Evolutionary conservation across 2,329 filamentous ascomycete genomes (phyloP).

Genomic region (Fusarium tupiense): DNA sequence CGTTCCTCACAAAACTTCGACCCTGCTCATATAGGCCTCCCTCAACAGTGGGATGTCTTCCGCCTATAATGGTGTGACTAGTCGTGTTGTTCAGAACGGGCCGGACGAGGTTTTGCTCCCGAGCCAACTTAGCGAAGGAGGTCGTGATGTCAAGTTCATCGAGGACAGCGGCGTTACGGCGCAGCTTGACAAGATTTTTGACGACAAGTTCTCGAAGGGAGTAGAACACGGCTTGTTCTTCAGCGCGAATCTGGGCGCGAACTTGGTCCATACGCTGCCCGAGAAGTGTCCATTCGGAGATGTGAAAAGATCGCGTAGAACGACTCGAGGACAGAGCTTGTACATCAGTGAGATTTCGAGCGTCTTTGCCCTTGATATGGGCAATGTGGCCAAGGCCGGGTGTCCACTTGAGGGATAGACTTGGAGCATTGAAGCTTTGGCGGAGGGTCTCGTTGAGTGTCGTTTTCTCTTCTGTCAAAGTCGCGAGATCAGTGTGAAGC

Average conservation of each 20-base stretch:
- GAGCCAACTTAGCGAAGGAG: conserved; percentile 82
- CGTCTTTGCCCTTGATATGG: conserved; percentile 86
- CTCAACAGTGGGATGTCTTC: conserved; percentile 93
- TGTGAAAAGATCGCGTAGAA: conserved; percentile 84
- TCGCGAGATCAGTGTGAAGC: conserved; percentile 74
- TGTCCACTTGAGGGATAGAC: conserved; percentile 84
- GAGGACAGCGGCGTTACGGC: conserved; percentile 88
- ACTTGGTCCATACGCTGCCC: conserved; percentile 82
- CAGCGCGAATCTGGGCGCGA: conserved; percentile 79
- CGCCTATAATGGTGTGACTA: conserved; percentile 81
- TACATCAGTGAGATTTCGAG: conserved; percentile 49
- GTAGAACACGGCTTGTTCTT: conserved; percentile 85
- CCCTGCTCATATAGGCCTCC: conserved; percentile 82
- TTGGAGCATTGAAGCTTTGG: conserved; percentile 67
- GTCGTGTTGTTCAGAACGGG: conserved; percentile 75
- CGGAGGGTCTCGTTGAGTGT: conserved; percentile 70
- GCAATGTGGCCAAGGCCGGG: conserved; percentile 89
- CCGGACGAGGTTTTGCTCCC: conserved; percentile 76
- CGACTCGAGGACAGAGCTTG: conserved; percentile 78
- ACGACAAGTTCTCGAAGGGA: conserved; percentile 80
- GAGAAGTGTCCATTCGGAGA: conserved; percentile 83
- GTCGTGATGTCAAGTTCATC: conserved; percentile 93
- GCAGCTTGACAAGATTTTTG: conserved; percentile 82
- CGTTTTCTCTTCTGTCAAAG: conserved; percentile 68
- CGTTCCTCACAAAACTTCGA: conserved; percentile 83